Conservation (phyloP, 2,329 filamentous ascomycete species). For the Talaromyces sp. region DNA sequence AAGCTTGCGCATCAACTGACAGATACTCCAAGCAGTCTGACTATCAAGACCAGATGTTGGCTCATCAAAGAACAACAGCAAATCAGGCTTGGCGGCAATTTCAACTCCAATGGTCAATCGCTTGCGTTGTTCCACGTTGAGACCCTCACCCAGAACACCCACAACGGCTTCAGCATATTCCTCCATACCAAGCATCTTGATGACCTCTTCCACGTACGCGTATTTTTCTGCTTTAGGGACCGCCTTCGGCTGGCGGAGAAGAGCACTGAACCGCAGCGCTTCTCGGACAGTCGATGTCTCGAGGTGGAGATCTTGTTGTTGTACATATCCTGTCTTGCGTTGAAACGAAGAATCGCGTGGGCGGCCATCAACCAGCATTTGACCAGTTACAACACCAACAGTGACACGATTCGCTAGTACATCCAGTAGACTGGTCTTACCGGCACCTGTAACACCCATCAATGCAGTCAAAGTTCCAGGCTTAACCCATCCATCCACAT, state of each 20-base stretch:
- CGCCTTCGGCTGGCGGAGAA: slow-evolving; percentile 74
- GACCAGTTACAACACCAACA: slow-evolving; percentile 81
- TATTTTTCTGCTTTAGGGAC: slow-evolving; percentile 70
- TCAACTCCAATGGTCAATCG: slow-evolving; percentile 95
- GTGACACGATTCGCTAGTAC: slow-evolving; percentile 78
- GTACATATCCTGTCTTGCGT: slow-evolving; percentile 85
- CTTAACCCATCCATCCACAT: slow-evolving; percentile 91
- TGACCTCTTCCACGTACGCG: slow-evolving; percentile 83
- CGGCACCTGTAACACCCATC: slow-evolving; percentile 86
- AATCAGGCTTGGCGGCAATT: slow-evolving; percentile 80
- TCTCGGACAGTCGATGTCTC: slow-evolving; percentile 82
- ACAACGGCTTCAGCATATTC: slow-evolving; percentile 86
- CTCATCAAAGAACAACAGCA: slow-evolving; percentile 89
- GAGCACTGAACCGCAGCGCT: slow-evolving; percentile 76
- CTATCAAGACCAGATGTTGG: slow-evolving; percentile 90
- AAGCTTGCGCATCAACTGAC: slow-evolving; percentile 80
- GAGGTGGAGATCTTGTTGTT: slow-evolving; percentile 87
- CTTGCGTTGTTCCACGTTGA: slow-evolving; percentile 60
- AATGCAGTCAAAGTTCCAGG: slow-evolving; percentile 82
- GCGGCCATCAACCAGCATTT: slow-evolving; percentile 73
- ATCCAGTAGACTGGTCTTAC: slow-evolving; percentile 86
- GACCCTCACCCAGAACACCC: slow-evolving; percentile 78
- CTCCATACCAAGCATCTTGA: slow-evolving; percentile 84
- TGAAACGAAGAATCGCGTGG: slow-evolving; percentile 78
- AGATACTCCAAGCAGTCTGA: slow-evolving; percentile 89